phyloP scores from a whole-genome alignment of 352 stramenopile species.

The Globisporangium emineosum region DNA sequence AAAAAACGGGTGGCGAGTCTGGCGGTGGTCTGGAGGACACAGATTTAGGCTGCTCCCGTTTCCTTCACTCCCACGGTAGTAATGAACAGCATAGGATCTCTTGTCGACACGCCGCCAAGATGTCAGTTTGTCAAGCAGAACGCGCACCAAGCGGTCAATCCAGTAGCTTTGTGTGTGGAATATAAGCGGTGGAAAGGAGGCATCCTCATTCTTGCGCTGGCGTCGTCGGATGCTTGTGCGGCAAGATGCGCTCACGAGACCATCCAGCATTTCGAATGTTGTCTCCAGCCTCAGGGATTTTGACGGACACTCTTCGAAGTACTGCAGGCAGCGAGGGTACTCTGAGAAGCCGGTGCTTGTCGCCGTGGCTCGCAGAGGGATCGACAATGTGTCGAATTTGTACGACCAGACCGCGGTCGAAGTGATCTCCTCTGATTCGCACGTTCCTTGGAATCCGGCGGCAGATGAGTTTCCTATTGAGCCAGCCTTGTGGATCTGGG shows the following conservation, averaged over 20 bases:
- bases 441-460: slow-evolving; percentile 7
- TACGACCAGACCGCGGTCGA: slow-evolving; percentile 25
- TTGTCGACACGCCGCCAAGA: slow-evolving; percentile 15
- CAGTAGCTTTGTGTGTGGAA: slow-evolving; percentile 20
- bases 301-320: slow-evolving; percentile 11
- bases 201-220: neutral
- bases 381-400: slow-evolving; percentile 30
- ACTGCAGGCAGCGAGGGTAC: slow-evolving; percentile 34
- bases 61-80: slow-evolving; percentile 14
- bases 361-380: slow-evolving; percentile 20
- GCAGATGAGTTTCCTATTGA: neutral
- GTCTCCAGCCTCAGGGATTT: slow-evolving; percentile 18
- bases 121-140: slow-evolving; percentile 12
- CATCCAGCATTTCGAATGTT: slow-evolving; percentile 40
- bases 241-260: slow-evolving; percentile 16
- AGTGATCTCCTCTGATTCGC: slow-evolving; percentile 7
- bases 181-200: slow-evolving; percentile 8
- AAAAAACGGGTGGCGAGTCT: too few species aligned
- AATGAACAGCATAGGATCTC: slow-evolving; percentile 26
- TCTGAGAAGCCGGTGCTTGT: slow-evolving; percentile 20
- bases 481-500: slow-evolving; percentile 24
- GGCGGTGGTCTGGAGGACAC: too few species aligned
- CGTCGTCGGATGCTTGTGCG: neutral
- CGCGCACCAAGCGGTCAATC: slow-evolving; percentile 32
- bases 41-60: neutral